Conservation (phyloP, 2,329 filamentous ascomycete genomes). For the Tympanopsis confertula region DNA sequence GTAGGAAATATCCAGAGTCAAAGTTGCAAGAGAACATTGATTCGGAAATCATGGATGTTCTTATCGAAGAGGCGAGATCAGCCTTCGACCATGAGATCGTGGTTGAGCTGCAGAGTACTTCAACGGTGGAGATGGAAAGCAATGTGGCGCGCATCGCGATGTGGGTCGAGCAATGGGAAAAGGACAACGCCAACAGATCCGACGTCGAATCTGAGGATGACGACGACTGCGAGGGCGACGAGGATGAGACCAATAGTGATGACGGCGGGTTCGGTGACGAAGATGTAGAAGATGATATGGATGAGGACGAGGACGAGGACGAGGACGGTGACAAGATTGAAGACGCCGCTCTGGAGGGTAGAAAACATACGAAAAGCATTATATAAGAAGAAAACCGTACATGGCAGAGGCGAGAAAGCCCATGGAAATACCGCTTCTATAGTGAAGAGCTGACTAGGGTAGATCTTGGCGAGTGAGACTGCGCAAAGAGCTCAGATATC, state of each 20-base stretch:
- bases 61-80: conserved; percentile 80
- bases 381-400: too few relatives aligned
- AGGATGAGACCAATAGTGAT: neutral
- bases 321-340: too few relatives aligned
- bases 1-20: conserved; percentile 70
- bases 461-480: too few relatives aligned
- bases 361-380: too few relatives aligned
- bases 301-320: neutral
- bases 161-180: conserved; percentile 78
- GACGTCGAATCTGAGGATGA: conserved; percentile 7
- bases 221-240: neutral
- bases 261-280: neutral
- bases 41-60: conserved; percentile 91
- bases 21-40: conserved; percentile 96
- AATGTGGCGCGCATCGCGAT: conserved; percentile 75
- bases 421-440: too few relatives aligned
- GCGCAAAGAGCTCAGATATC: too few relatives aligned
- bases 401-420: too few relatives aligned
- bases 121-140: conserved; percentile 70
- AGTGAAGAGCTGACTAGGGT: too few relatives aligned
- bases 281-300: neutral
- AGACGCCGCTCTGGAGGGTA: too few relatives aligned
- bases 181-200: conserved; percentile 36
- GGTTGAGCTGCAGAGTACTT: conserved; percentile 76
- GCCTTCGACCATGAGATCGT: conserved; percentile 79